Evolutionary conservation across 202 grass and related monocot genomes (phyloP), one percentile per base, ranked within the genome.

Genomic region (Setaria viridis): DNA sequence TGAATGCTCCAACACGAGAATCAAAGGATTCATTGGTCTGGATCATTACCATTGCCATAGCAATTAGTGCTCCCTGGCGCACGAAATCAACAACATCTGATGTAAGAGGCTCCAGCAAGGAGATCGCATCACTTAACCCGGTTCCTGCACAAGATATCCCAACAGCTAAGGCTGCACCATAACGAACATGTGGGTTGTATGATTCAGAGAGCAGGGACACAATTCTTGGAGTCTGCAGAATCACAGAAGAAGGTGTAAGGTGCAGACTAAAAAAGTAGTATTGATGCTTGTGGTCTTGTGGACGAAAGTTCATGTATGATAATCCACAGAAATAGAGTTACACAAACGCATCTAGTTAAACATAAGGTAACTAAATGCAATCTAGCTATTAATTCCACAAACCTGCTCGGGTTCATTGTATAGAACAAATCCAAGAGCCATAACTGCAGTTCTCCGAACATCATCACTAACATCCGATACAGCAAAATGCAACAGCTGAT

Each of bases 11-110:
- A 77, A 97, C 94, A 85, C 92, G 94, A 57, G 91, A 91, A 78
- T 97, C 94, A 69, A 85, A 99, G 53, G 97, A 96, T 77, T 99
- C 97, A 46, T 99, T 99, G 15, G 89, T 99, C 79, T 99, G 94
- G 75, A 99, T 99, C 97, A 99, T 97, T 70, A 99, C 94, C 97
- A 97, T 99, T 59, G 97, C 94, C 97, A 99, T 99, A 45, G 97
- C 97, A 69, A 99, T 97, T 20, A 99, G 94, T 60, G 97, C 97
- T 34, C 97, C 97, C 83, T 99, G 97, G 59, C 94, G 94, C 21
- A 99, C 97, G 55, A 99, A 99, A 85, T 99, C 97, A 65, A 99
- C 92, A 37, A 99, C 97, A 84, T 99, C 97, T 37, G 97, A 99
- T 58, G 97, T 99, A 37, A 99, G 94, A 82, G 97, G 97, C 81